Percentiles rank a stretch among this genome's conserved stretches.
phyloP scores from a whole-genome alignment of 345 rosid species.

The Camelina laxa region DNA sequence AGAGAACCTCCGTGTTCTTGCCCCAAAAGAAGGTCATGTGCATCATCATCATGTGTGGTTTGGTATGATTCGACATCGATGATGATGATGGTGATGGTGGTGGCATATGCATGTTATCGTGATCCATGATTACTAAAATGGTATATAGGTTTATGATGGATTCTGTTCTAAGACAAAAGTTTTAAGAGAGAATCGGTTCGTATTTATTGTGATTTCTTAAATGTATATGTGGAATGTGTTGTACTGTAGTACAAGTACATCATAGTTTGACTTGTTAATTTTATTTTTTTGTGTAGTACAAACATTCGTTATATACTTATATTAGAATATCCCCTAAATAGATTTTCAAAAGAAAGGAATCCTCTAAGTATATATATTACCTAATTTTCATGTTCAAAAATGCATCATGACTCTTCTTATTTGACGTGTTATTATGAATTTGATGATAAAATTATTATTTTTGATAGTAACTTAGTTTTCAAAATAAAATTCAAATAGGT shows the following conservation, averaged over 20 bases:
- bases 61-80: conserved; percentile 29
- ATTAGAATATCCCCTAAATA: background rate
- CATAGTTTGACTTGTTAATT: conserved; percentile 13
- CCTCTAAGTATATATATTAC: background rate
- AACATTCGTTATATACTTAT: conserved; percentile 7
- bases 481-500: too few species aligned
- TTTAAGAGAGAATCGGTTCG: background rate
- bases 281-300: conserved; percentile 33
- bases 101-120: conserved; percentile 49
- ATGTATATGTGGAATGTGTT: background rate
- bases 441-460: too few species aligned
- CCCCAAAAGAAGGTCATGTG: conserved; percentile 88
- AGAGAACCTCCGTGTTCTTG: conserved; percentile 58
- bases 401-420: background rate
- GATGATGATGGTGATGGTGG: conserved; percentile 42
- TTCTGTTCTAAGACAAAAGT: background rate
- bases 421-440: background rate
- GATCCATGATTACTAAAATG: conserved; percentile 38
- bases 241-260: conserved; percentile 32
- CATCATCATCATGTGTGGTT: conserved; percentile 52
- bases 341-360: background rate
- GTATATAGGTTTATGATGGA: background rate
- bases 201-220: conserved; percentile 25
- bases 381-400: background rate
- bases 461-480: too few species aligned